Base-by-base conservation (phyloP, 345 rosid genomes). In the Reutealis trisperma region DNA sequence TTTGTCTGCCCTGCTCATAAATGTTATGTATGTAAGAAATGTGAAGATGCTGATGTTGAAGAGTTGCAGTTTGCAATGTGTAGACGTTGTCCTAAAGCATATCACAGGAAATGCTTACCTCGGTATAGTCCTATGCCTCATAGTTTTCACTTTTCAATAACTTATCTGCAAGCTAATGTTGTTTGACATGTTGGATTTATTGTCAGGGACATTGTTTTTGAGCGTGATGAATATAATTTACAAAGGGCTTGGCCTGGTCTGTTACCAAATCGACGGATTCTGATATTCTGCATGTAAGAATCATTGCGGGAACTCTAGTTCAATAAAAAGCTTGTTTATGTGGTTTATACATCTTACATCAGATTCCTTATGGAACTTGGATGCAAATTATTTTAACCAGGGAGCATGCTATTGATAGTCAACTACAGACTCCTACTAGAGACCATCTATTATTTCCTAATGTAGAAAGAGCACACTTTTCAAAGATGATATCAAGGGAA, bases 61-160 rank as follows among this genome's bases (percentile, higher is more conserved):
- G 84, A 84, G 30, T 78, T 87, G 79, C 91, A 89, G 78, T 86
- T 92, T 75, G 91, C 94, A 70, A 70, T 89, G 19, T 90, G 97
- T 79, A 87, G 93, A 74, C 93, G 97, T 68, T 92, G 97, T 82
- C 97, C 94, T 74, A 88, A 79, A 75, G 84, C 87, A 21, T 92
- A 88, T 81, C 97, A 92, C 79, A 77, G 92, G 72, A 88, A 85
- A 83, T 92, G 94, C 84, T 85, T 90, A 74, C 94, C 97, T 60
- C 27, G 82, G 97, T 92, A 85, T 44, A 52, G 54, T 65, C 63
- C 47, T 13, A 10, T 37, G 1, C 30, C 30, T 27, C 30, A 27
- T 27, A 55, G 67, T 59, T 59, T 72, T 60, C 65, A 41, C 16
- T 9, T 55, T 58, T 54, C 22, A 24, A 27, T 13, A 44, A 21